phyloP scores from a whole-genome alignment of 345 rosid genomes.

The Citrus glauca region DNA sequence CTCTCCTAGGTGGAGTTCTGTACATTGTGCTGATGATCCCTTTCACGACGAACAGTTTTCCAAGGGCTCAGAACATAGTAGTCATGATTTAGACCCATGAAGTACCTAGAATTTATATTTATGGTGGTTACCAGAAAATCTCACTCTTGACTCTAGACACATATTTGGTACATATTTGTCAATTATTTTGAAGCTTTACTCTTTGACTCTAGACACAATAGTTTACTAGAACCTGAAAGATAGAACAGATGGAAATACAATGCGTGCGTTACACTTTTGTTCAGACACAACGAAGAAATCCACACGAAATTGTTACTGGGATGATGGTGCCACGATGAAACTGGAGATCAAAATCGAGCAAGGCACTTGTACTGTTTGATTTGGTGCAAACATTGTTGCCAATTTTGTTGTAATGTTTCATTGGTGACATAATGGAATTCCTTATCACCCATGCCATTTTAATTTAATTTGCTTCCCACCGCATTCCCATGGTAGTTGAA shows the following conservation, averaged over 20 bases:
- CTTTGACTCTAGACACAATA: background rate
- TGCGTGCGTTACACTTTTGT: background rate
- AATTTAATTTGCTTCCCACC: background rate
- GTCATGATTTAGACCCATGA: slow-evolving; percentile 2
- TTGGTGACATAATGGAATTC: background rate
- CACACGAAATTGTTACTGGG: background rate
- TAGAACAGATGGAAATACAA: background rate
- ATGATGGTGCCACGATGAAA: background rate
- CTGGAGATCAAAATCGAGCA: background rate
- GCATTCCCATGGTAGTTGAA: background rate
- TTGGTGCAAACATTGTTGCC: background rate
- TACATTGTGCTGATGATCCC: slow-evolving; percentile 76
- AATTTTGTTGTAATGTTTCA: background rate
- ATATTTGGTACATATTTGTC: background rate
- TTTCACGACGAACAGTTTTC: slow-evolving; percentile 61
- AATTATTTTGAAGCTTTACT: background rate
- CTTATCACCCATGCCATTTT: background rate
- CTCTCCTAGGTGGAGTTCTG: slow-evolving; percentile 76
- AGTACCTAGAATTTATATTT: background rate
- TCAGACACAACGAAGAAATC: background rate
- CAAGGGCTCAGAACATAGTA: slow-evolving; percentile 31
- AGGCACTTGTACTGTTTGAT: background rate
- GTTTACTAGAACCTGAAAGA: background rate
- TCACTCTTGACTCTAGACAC: background rate
- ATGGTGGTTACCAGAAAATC: background rate